Conservation (phyloP, 352 stramenopile species). For the Phytopythium ostracodes region DNA sequence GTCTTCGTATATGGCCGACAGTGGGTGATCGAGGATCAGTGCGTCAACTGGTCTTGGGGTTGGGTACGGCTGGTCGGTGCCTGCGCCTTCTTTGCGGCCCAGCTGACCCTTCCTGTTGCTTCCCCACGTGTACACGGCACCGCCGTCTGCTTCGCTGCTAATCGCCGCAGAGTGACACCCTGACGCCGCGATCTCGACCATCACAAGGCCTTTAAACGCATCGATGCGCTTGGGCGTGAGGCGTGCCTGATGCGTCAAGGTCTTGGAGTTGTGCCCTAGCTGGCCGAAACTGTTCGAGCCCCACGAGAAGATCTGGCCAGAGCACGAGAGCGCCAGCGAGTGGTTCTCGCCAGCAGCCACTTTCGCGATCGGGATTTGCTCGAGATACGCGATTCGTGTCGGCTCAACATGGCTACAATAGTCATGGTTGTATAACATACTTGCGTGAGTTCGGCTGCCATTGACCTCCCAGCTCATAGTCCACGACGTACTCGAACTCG, state of each 20-base stretch:
- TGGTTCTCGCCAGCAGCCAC: slow-evolving; percentile 80
- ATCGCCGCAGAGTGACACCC: slow-evolving; percentile 74
- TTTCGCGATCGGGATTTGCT: slow-evolving; percentile 54
- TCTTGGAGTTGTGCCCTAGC: slow-evolving; percentile 60
- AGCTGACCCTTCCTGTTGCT: slow-evolving; percentile 80
- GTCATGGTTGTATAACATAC: not conserved
- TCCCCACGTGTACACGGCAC: slow-evolving; percentile 70
- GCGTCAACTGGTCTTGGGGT: slow-evolving; percentile 58
- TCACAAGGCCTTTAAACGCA: slow-evolving; percentile 46
- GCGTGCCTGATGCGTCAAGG: slow-evolving; percentile 43
- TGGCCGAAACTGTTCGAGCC: slow-evolving; percentile 83
- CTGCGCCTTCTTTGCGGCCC: slow-evolving; percentile 70
- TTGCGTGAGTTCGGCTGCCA: not conserved
- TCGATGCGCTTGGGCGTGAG: slow-evolving; percentile 73
- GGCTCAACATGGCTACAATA: slow-evolving; percentile 59
- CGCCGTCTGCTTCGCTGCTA: slow-evolving; percentile 24
- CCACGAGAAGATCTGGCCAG: slow-evolving; percentile 76
- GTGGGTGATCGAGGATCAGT: slow-evolving; percentile 38
- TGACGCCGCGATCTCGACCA: slow-evolving; percentile 66
- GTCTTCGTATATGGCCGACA: slow-evolving; percentile 60
- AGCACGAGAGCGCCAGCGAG: slow-evolving; percentile 60
- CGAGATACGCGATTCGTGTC: slow-evolving; percentile 34
- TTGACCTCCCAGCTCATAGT: not conserved
- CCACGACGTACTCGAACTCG: slow-evolving; percentile 62
- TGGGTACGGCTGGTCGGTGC: slow-evolving; percentile 56